Evolutionary conservation across 2,329 filamentous ascomycete genomes (phyloP), one percentile per base, ranked within the genome.

Genomic region (Calonectria henricotiae): DNA sequence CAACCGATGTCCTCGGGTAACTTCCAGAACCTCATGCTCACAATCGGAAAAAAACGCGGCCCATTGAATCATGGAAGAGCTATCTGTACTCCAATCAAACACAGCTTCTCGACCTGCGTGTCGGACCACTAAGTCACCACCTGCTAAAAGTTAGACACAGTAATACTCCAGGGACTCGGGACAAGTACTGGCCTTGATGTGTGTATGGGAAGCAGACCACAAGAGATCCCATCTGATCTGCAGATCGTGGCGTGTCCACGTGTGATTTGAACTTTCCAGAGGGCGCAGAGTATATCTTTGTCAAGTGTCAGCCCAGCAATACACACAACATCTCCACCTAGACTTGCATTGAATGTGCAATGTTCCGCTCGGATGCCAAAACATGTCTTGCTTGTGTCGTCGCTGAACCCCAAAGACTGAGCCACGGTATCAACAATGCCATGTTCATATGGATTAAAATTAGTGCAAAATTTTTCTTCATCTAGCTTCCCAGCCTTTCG

Each of bases 401-500:
- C 6, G 72, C 49, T 77, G 0, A 78, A 81, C 15, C 88, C 75
- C 0, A 90, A 80, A 0, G 83, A 68, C 64, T 89, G 85, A 1
- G 82, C 82, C 11, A 90, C 77, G 0, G 80, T 78, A 68, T 89
- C 85, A 8, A 90, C 73, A n/a, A 91, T 88, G 0, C 88, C 87
- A 7, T 82, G 74, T 12, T 85, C 80, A 4, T 88, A 86, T 0
- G 88, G 88, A 62, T 84, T 83, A 72, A 91, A 89, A 65, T 79
- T 84, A 4, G 82, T 85, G 0, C 79, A 83, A 62, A 91, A 91
- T 0, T 78, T 72, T 0, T 78, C 61, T 0, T 76, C 69, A n/a
- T 89, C 85, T n/a, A 91, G 74, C 75, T 89, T 87, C 1, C 79
- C 77, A 0, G 88, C 89, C 68, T 86, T 87, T 20, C 89, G 84